A percentile compares a stretch with the other conserved stretches of the same genome.
Conservation (phyloP, 306 rosid species). For the Cucurbita ficifolia region DNA sequence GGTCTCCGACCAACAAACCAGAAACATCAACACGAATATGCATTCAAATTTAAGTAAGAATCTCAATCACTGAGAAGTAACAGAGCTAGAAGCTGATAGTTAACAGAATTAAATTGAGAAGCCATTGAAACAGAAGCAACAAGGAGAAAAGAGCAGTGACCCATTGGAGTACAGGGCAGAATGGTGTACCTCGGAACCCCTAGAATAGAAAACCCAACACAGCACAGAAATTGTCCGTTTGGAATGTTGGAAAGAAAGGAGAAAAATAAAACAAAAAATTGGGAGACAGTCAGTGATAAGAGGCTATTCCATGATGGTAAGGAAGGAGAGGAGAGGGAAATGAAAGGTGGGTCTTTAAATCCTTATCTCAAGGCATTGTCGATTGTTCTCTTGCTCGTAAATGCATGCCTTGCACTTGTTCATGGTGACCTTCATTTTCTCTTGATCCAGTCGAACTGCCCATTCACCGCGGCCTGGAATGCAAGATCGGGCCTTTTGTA, state of each 20-base stretch:
- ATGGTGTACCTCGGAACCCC: constrained; percentile 23
- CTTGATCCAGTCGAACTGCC: background rate
- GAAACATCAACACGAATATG: background rate
- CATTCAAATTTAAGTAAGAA: background rate
- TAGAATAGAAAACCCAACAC: constrained; percentile 10
- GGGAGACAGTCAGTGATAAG: background rate
- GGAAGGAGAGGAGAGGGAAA: constrained; percentile 34
- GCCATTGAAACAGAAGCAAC: background rate
- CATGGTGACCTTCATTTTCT: background rate
- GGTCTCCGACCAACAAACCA: background rate
- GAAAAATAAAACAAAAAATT: background rate
- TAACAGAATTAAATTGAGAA: constrained; percentile 1
- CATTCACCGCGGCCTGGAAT: background rate
- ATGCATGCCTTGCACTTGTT: background rate
- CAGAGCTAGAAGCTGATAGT: background rate
- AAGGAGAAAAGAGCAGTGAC: constrained; percentile 9
- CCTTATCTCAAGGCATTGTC: constrained; percentile 46
- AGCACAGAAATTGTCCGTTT: background rate
- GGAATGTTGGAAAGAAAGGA: background rate
- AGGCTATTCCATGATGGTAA: constrained; percentile 4
- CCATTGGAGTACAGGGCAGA: constrained; percentile 16
- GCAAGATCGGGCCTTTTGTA: background rate
- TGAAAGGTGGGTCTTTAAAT: constrained; percentile 72
- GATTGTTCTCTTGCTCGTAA: constrained; percentile 6
- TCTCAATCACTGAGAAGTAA: background rate